Evolutionary conservation across 1,139 yeast genomes (phyloP).

Genomic region (Martiniozyma asiatica): DNA sequence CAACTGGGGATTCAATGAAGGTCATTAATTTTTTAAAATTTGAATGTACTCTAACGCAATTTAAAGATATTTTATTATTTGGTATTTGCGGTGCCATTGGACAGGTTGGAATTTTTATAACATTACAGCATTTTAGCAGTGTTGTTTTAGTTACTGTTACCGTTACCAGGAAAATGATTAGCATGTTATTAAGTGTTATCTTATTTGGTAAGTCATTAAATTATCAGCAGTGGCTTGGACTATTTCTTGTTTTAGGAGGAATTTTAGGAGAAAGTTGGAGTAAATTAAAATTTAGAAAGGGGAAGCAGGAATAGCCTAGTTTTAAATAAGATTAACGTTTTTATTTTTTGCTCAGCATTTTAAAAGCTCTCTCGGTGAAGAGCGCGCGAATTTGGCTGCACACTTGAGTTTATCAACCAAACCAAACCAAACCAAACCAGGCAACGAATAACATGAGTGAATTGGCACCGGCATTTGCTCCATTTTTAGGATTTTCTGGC

Average conservation of each 20-base stretch:
- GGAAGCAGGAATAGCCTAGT: too few relatives aligned
- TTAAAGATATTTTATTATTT: slow-evolving; percentile 60
- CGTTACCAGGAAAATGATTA: slow-evolving; percentile 89
- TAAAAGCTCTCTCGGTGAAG: too few relatives aligned
- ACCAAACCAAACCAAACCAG: too few relatives aligned
- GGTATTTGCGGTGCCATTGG: slow-evolving; percentile 82
- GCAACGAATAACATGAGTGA: slow-evolving; percentile 2
- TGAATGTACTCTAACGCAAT: too few relatives aligned
- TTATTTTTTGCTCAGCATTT: too few relatives aligned
- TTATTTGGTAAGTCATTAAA: slow-evolving; percentile 69
- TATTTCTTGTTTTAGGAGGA: slow-evolving; percentile 71
- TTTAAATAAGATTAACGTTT: too few relatives aligned
- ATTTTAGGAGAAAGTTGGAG: slow-evolving; percentile 42
- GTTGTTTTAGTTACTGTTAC: slow-evolving; percentile 82
- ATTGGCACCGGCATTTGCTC: slow-evolving; percentile 72
- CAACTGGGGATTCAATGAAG: slow-evolving; percentile 38
- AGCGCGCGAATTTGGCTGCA: too few relatives aligned
- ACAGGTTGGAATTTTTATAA: slow-evolving; percentile 79
- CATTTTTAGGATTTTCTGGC: slow-evolving; percentile 91
- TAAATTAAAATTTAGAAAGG: too few relatives aligned
- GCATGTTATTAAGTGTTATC: slow-evolving; percentile 81
- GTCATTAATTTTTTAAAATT: slow-evolving; percentile 35
- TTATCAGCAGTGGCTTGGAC: slow-evolving; percentile 64
- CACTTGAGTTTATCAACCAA: too few relatives aligned
- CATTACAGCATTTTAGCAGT: slow-evolving; percentile 76